Evolutionary conservation across 2,329 filamentous ascomycete species (phyloP), one percentile per base, ranked within the genome.

Genomic region (Microdochium paspali): DNA sequence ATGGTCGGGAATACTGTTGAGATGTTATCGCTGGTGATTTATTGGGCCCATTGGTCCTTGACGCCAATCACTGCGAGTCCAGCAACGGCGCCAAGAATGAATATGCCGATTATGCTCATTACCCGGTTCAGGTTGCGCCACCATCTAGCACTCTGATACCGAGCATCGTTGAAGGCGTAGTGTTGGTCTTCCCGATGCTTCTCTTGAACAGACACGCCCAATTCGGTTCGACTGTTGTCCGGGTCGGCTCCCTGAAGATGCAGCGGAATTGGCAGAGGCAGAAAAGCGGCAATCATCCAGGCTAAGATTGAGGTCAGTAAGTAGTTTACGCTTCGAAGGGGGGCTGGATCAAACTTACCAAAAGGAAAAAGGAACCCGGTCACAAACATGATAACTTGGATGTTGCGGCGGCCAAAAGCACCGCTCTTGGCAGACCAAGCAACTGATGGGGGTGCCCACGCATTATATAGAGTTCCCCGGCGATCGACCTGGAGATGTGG

Each of bases 351-450:
- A 46, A 15, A 31, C 79, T 65, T 67, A 85, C 81, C 73, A 51
- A 89, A 74, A 5, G 87, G 89, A 58, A 89, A 80, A 44, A 91
- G 68, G 58, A 94, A 94, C 23, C 89, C 89, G 44, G 84, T 39
- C 47, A 82, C 79, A 65, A 94, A 94, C 44, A 87, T 69, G 46
- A 85, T 70, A 25, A 91, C 76, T 63, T 94, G 89, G 44, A 81
- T 67, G 58, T 90, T 90, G 51, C 85, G 77, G 52, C 78, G 77
- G 45, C 82, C 82, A 52, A 85, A 73, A 3, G 79, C 59, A 15
- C 77, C 74, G 30, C 76, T 78, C 32, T 81, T 79, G 2, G 77
- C 66, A 10, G 77, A 77, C 66, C 82, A 85, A 50, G 81, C 79
- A 21, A 85, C 68, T 1, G 82, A 83, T 1, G 88, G 88, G 1